These are phyloP conservation scores for Hortaea sp. DNA, from an alignment of 2,329 filamentous ascomycete genomes.

Conservation along the genomic window DNA sequence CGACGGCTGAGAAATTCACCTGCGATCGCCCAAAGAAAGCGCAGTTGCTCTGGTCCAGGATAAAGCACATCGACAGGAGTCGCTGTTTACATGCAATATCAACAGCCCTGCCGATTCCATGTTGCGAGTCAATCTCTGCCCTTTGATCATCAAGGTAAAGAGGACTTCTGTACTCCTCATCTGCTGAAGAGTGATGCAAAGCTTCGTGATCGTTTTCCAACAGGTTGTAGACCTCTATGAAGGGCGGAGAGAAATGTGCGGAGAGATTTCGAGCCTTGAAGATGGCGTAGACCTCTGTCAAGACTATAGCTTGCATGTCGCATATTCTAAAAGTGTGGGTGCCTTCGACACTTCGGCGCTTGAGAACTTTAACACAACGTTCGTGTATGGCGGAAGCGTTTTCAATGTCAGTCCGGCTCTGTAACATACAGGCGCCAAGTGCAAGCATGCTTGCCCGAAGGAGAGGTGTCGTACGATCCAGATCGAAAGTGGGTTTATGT, in stretches of 20 bases:
- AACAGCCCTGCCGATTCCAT: not conserved
- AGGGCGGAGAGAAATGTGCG: conserved; percentile 28
- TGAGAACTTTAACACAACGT: conserved; percentile 31
- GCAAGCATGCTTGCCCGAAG: conserved; percentile 36
- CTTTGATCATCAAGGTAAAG: not conserved
- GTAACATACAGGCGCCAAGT: conserved; percentile 32
- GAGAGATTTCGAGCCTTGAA: conserved; percentile 32
- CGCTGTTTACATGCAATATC: conserved; percentile 16
- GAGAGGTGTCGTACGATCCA: conserved; percentile 30
- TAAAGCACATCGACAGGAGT: conserved; percentile 32
- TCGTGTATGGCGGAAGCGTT: conserved; percentile 32
- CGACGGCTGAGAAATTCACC: conserved; percentile 6
- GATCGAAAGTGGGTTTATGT: conserved; percentile 31
- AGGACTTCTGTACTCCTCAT: not conserved
- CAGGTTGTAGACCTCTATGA: conserved; percentile 27
- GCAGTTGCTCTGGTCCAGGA: conserved; percentile 32
- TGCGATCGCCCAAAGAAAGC: conserved; percentile 16
- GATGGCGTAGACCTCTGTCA: conserved; percentile 34
- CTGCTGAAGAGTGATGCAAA: not conserved
- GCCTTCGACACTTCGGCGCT: conserved; percentile 13
- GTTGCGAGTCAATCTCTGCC: not conserved
- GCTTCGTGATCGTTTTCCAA: conserved; percentile 3
- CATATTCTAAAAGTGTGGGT: conserved; percentile 21
- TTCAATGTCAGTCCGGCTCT: conserved; percentile 19
- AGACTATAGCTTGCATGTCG: conserved; percentile 34